Percentiles rank a stretch among this genome's conserved stretches.
Evolutionary conservation across 805 yeast species (phyloP).

Genomic region (Ogataea pilisensis): DNA sequence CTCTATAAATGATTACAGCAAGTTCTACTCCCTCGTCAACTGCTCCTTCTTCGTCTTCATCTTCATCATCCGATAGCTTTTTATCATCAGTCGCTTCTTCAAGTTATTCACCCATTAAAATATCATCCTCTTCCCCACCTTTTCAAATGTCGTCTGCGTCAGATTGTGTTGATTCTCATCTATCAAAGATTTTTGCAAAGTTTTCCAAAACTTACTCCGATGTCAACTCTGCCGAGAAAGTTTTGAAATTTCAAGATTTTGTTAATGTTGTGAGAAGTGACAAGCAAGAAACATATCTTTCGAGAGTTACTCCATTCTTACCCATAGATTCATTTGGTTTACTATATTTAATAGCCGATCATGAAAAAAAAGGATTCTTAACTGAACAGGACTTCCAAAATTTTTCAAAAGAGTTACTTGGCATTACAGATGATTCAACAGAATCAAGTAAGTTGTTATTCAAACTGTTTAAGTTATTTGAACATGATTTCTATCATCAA

Average conservation of each 20-base stretch:
- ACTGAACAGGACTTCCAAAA: constrained; percentile 61
- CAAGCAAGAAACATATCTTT: constrained; percentile 24
- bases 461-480: constrained; percentile 49
- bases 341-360: constrained; percentile 79
- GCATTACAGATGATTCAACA: constrained; percentile 44
- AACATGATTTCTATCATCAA: constrained; percentile 24
- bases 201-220: constrained; percentile 36
- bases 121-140: neutral
- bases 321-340: constrained; percentile 61
- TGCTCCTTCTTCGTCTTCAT: constrained; percentile 1
- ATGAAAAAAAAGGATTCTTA: constrained; percentile 56
- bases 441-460: constrained; percentile 47
- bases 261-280: constrained; percentile 41
- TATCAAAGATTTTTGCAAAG: constrained; percentile 38
- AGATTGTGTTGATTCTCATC: constrained; percentile 17
- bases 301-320: constrained; percentile 31
- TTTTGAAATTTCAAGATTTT: constrained; percentile 38
- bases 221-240: constrained; percentile 26
- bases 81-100: neutral
- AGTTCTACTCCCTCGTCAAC: neutral
- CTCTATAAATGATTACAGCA: neutral
- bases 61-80: neutral
- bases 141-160: constrained; percentile 11
- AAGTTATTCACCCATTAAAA: neutral
- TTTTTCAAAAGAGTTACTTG: constrained; percentile 51